These are phyloP conservation scores for Taphrina pruni DNA, from an alignment of 1,139 yeast genomes.

Conservation along the genomic window DNA sequence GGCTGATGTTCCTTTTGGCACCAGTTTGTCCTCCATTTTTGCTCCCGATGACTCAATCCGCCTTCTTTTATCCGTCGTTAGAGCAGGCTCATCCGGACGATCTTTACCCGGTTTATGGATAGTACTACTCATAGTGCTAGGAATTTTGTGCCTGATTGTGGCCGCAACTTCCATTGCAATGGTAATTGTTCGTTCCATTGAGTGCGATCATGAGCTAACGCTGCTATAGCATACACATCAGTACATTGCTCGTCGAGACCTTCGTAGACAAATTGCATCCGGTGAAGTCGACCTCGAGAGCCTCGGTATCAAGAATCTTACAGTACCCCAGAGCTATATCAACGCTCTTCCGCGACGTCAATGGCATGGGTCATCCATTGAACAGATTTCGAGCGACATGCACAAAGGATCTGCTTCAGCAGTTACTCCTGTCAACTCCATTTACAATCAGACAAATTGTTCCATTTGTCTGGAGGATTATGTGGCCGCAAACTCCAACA, in stretches of 20 bases:
- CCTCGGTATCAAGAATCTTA: conserved; percentile 48
- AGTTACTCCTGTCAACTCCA: conserved; percentile 1
- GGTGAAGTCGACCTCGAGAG: conserved; percentile 49
- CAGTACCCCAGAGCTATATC: conserved; percentile 48
- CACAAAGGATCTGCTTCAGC: not conserved
- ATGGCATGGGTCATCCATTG: conserved; percentile 33
- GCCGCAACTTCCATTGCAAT: conserved; percentile 43
- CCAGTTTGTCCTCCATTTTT: conserved; percentile 38
- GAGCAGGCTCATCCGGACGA: conserved; percentile 18
- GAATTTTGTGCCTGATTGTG: conserved; percentile 42
- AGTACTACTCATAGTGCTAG: conserved; percentile 45
- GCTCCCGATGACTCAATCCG: conserved; percentile 45
- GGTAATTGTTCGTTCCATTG: not conserved
- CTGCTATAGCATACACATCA: conserved; percentile 44
- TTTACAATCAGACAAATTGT: conserved; percentile 47
- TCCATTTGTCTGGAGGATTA: conserved; percentile 50
- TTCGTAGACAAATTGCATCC: conserved; percentile 47
- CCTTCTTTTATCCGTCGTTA: conserved; percentile 42
- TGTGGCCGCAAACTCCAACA: conserved; percentile 45
- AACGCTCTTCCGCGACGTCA: conserved; percentile 47
- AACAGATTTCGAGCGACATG: not conserved
- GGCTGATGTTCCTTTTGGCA: conserved; percentile 43
- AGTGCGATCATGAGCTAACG: not conserved
- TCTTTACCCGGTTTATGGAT: conserved; percentile 46
- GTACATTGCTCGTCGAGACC: conserved; percentile 46